These are phyloP conservation scores for Akebia trifoliata DNA, from an alignment of 164 flowering plant species.

Conservation along the genomic window DNA sequence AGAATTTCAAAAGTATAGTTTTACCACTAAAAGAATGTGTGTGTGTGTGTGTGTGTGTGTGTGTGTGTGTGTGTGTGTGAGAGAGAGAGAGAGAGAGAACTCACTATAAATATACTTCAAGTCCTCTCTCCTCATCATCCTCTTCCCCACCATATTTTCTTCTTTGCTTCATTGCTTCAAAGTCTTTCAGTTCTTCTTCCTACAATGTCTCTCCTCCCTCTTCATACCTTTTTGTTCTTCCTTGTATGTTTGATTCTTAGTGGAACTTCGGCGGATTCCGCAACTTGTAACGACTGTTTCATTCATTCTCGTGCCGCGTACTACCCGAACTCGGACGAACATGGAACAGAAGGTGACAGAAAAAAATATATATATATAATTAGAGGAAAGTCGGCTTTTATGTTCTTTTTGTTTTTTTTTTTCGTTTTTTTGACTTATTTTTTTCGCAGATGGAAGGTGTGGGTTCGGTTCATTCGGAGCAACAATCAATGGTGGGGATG, in stretches of 20 bases:
- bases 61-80: too few species aligned
- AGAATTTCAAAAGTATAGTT: conserved; percentile 16
- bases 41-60: too few species aligned
- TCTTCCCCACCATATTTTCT: background rate
- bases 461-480: conserved; percentile 79
- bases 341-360: conserved; percentile 60
- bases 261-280: conserved; percentile 31
- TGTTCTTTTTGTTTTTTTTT: background rate
- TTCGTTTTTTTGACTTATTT: background rate
- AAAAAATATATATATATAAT: background rate
- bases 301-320: conserved; percentile 59
- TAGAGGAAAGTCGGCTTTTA: background rate
- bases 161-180: background rate
- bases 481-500: conserved; percentile 78
- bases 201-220: conserved; percentile 39
- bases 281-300: conserved; percentile 54
- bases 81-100: background rate
- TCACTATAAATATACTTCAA: conserved; percentile 14
- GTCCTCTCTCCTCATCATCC: background rate
- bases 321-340: conserved; percentile 60
- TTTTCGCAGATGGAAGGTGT: conserved; percentile 60
- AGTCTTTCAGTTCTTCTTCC: background rate
- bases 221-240: conserved; percentile 18
- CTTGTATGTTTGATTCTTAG: conserved; percentile 25
- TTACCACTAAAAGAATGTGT: conserved; percentile 3